phyloP scores from a whole-genome alignment of 2,329 filamentous ascomycete genomes.

The Scolecobasidium constrictum region DNA sequence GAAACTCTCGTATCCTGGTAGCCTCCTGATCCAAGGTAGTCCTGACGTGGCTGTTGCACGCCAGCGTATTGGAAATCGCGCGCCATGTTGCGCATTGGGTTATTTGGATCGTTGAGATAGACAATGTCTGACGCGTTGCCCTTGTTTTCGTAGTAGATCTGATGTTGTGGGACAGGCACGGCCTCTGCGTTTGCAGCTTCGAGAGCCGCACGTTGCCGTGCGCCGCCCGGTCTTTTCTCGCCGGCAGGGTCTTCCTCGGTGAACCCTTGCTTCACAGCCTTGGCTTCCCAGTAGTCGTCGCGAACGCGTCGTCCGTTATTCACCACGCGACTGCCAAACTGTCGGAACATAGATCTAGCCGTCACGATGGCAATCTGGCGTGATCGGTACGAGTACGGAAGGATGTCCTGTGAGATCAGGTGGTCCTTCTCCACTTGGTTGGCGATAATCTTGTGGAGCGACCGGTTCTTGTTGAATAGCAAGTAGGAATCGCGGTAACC shows the following conservation, averaged over 20 bases:
- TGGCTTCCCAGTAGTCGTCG: constrained; percentile 98
- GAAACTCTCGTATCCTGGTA: constrained; percentile 67
- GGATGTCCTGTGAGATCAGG: constrained; percentile 83
- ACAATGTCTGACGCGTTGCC: not conserved
- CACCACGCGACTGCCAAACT: constrained; percentile 92
- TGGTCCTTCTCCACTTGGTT: constrained; percentile 95
- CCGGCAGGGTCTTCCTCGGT: constrained; percentile 93
- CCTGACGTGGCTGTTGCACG: constrained; percentile 78
- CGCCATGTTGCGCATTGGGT: constrained; percentile 75
- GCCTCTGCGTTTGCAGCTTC: constrained; percentile 53
- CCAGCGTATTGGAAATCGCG: constrained; percentile 69
- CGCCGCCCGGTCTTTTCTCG: constrained; percentile 87
- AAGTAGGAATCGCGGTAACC: constrained; percentile 97
- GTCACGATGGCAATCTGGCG: constrained; percentile 97
- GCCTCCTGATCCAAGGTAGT: constrained; percentile 64
- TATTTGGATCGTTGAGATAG: constrained; percentile 28
- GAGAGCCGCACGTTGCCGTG: constrained; percentile 75
- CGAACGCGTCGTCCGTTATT: constrained; percentile 80
- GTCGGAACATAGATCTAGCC: constrained; percentile 94
- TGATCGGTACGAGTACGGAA: constrained; percentile 97
- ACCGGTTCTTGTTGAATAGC: constrained; percentile 96
- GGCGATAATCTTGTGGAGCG: constrained; percentile 94
- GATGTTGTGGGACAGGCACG: constrained; percentile 59
- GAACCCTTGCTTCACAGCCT: constrained; percentile 93
- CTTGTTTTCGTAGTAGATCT: constrained; percentile 67